Percentiles rank a stretch among this genome's conserved stretches.
Conservation (phyloP, 1,284 basidiomycete species). For the Vanrija pseudolonga region DNA sequence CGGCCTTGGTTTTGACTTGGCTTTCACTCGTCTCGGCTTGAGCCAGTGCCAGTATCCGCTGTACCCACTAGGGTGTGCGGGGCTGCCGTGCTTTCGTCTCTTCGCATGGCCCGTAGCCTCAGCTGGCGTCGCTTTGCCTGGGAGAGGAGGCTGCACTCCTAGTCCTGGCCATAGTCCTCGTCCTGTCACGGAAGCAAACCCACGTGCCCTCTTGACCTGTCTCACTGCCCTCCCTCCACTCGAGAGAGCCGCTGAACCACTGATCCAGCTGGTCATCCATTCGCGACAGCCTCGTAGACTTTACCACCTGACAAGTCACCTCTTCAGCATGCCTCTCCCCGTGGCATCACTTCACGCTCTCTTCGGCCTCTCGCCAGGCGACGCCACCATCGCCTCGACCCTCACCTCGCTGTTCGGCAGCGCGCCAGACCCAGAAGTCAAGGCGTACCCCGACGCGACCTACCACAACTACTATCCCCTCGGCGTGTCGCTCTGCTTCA, state of each 20-base stretch:
- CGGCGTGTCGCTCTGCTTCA: conserved; percentile 69
- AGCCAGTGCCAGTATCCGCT: too few relatives aligned
- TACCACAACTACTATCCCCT: conserved; percentile 77
- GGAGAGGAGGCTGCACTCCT: too few relatives aligned
- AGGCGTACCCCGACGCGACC: conserved; percentile 71
- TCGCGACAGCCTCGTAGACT: too few relatives aligned
- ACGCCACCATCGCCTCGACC: conserved; percentile 8
- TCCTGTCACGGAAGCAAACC: too few relatives aligned
- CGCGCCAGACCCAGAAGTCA: conserved; percentile 59
- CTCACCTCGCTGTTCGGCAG: conserved; percentile 5
- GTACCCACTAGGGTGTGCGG: too few relatives aligned
- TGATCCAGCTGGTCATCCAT: too few relatives aligned
- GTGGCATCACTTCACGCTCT: conserved; percentile 8
- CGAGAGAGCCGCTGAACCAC: neutral
- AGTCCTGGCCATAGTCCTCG: too few relatives aligned
- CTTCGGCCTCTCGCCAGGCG: conserved; percentile 11
- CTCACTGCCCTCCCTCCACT: neutral
- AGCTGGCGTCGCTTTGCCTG: too few relatives aligned
- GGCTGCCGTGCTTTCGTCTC: too few relatives aligned
- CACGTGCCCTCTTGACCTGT: too few relatives aligned
- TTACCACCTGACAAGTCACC: neutral
- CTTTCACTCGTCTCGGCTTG: too few relatives aligned
- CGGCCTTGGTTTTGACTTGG: neutral
- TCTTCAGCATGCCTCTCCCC: conserved; percentile 1
- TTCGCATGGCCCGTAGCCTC: too few relatives aligned